Conservation (phyloP, 768 basidiomycete species). For the Pisolithus marmoratus region DNA sequence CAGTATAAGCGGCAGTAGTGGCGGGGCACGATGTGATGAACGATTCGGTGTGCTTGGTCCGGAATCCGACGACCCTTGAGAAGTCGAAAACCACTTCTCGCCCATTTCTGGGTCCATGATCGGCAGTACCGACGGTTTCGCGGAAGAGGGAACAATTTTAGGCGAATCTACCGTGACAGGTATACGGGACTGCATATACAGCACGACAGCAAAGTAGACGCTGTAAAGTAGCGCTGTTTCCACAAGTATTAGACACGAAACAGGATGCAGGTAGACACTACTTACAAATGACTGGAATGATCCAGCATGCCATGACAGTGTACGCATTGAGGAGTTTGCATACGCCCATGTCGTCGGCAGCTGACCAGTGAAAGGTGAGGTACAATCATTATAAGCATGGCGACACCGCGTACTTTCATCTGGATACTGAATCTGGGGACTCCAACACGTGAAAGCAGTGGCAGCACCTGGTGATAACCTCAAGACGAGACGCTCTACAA, state of each 20-base stretch:
- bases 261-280: constrained; percentile 6
- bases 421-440: constrained; percentile 38
- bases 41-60: neutral
- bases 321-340: constrained; percentile 46
- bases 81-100: neutral
- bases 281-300: constrained; percentile 48
- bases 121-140: constrained; percentile 10
- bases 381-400: neutral
- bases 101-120: constrained; percentile 17
- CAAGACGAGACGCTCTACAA: neutral
- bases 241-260: constrained; percentile 1
- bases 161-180: constrained; percentile 12
- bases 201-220: constrained; percentile 32
- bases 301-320: constrained; percentile 48
- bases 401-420: constrained; percentile 30
- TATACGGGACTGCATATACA: constrained; percentile 30
- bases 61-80: constrained; percentile 1
- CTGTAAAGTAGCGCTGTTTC: constrained; percentile 38
- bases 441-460: constrained; percentile 37
- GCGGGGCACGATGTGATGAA: neutral
- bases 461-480: constrained; percentile 34
- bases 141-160: neutral
- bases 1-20: constrained; percentile 8
- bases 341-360: constrained; percentile 35
- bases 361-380: constrained; percentile 16